Evolutionary conservation across 2,329 filamentous ascomycete species (phyloP).

Genomic region (Sclerotinia glacialis): DNA sequence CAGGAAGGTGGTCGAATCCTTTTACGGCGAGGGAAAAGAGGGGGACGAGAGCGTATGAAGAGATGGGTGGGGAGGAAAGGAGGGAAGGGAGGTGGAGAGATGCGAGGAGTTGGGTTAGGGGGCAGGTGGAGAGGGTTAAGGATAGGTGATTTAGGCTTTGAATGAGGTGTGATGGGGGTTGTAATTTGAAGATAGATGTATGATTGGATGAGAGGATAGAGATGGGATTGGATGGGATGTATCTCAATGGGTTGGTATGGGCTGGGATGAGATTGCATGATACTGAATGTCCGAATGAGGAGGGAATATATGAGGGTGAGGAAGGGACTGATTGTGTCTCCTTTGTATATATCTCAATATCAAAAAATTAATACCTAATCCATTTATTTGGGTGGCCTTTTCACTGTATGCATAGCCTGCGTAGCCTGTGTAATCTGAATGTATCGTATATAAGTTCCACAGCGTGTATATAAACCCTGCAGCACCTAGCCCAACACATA

Average conservation of each 20-base stretch:
- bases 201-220: neutral
- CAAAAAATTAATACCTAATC: too few species aligned
- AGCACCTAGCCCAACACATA: too few species aligned
- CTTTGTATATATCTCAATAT: too few species aligned
- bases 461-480: too few species aligned
- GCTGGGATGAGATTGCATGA: neutral
- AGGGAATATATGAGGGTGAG: neutral
- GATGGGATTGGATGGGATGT: neutral
- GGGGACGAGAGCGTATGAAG: constrained; percentile 3
- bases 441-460: too few species aligned
- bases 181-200: neutral
- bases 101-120: constrained; percentile 7
- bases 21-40: constrained; percentile 3
- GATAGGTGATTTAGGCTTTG: neutral
- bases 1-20: constrained; percentile 2
- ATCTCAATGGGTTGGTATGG: too few species aligned
- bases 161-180: neutral
- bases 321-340: too few species aligned
- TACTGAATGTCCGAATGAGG: too few species aligned
- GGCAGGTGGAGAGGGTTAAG: constrained; percentile 5
- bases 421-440: too few species aligned
- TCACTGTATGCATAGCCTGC: too few species aligned
- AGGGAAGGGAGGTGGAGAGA: constrained; percentile 9
- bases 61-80: neutral
- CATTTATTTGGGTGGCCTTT: too few species aligned